phyloP scores from a whole-genome alignment of 2,329 filamentous ascomycete species.

The Penicillium sp. region DNA sequence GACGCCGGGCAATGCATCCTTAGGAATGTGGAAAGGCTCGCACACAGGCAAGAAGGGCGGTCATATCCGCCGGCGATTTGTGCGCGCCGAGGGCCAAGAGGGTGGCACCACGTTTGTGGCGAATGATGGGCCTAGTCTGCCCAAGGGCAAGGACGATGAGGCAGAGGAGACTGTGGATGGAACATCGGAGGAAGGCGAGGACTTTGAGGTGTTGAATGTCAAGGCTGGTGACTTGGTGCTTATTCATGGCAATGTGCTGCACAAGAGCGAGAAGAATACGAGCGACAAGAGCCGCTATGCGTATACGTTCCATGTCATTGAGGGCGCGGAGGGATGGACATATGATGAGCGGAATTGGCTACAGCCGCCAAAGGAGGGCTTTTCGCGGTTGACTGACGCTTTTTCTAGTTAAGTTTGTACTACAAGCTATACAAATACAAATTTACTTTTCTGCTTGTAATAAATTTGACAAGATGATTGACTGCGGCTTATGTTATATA shows the following conservation, averaged over 20 bases:
- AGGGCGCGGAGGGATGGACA: constrained; percentile 60
- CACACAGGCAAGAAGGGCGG: constrained; percentile 60
- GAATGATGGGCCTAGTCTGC: constrained; percentile 65
- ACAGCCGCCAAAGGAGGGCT: constrained; percentile 75
- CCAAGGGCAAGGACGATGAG: constrained; percentile 47
- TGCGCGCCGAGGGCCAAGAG: constrained; percentile 46
- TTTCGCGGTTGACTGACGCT: constrained; percentile 58
- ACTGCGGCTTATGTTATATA: too few relatives aligned
- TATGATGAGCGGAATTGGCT: constrained; percentile 94
- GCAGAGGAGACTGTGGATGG: constrained; percentile 30
- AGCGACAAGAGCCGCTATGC: constrained; percentile 86
- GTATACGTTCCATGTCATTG: constrained; percentile 97
- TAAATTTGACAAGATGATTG: constrained; percentile 13
- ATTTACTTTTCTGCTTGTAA: too few relatives aligned
- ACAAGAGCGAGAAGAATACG: constrained; percentile 92
- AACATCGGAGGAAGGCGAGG: constrained; percentile 39
- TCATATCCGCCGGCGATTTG: constrained; percentile 68
- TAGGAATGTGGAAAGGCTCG: constrained; percentile 80
- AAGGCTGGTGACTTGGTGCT: constrained; percentile 86
- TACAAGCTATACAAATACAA: too few relatives aligned
- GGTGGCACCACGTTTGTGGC: constrained; percentile 65
- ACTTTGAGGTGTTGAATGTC: constrained; percentile 78
- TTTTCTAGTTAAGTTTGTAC: too few relatives aligned
- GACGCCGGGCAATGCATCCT: constrained; percentile 77
- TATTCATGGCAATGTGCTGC: constrained; percentile 92